Base-by-base conservation (phyloP, 805 yeast species). In the Saturnispora hagleri region DNA sequence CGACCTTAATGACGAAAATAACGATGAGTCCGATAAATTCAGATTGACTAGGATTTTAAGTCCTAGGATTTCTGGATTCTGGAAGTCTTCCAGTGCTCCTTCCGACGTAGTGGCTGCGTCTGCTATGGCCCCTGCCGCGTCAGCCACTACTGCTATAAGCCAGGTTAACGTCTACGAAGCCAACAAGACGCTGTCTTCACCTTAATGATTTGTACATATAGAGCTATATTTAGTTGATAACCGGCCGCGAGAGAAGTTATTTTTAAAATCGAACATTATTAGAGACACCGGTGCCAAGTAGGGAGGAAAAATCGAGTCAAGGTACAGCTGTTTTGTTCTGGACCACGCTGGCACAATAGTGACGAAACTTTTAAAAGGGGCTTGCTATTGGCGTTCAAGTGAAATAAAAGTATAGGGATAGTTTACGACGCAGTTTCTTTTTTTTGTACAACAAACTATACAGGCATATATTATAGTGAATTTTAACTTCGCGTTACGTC, bases 1-100 rank as follows among this genome's bases (percentile, higher is more conserved):
- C 17, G 67, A 56, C 15, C 64, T 57, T 8, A 64, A 63, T 24
- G 63, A 63, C 22, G 63, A 63, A 8, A 13, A 60, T 4, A 63
- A 54, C 5, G 57, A 48, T 7, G 48, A 40, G 20, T 20, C 43
- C 15, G 27, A 40, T 18, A n/a, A 36, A 5, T 40, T 28, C 9
- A 24, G n/a, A 22, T 12, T 42, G 42, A 18, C 42, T n/a, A 18
- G 45, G 17, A 50, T 50, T 13, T 42, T 44, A 31, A 44, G 48
- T 28, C 52, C 52, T 3, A 38, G 42, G 26, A 22, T 46, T 20
- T 12, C 44, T 5, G 46, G 43, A 12, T 43, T 43, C 26, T 43
- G 46, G 52, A 45, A 26, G 20, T 20, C 26, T 13, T 12, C 41
- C 28, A 13, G 27, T 5, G 27, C 22, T 12, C 27, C 41, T 9